Base-by-base conservation (phyloP, 495 filamentous ascomycete genomes). In the Trichoderma virens region DNA sequence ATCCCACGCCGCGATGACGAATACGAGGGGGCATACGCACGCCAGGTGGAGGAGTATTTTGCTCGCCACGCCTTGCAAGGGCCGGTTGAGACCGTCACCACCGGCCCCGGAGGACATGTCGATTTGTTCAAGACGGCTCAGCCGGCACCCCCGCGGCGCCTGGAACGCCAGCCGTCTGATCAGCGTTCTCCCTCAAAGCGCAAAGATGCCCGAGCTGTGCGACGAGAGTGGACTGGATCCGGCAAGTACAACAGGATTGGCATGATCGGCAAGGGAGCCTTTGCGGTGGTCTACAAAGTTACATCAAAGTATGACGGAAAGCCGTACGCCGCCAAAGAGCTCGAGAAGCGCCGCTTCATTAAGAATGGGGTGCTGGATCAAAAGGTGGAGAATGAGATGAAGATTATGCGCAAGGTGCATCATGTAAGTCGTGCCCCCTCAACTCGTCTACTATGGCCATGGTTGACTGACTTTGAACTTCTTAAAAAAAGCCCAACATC, bases 331-430 rank as follows among this genome's bases (percentile, higher is more conserved):
- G 90, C 90, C 3, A 98, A 98, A 70, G 89, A 97, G 69, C 84
- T 98, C 4, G 90, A 95, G 70, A 97, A 96, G 75, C 83, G 87
- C 51, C 82, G 85, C 18, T 93, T 97, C 73, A 90, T 92, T 79
- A 96, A 93, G 72, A 91, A 94, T 70, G 90, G 90, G 43, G 82
- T 89, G 25, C 75, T 92, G 31, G 90, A 93, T 69, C 85, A 88
- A 68, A 93, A 92, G 71, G 86, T 98, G 2, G 88, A 95, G 67
- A 96, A 93, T 67, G 94, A 98, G 74, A 92, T 98, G 85, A 88
- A 85, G 45, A 97, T 98, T 65, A 96, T 98, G 87, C 84, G 88
- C 68, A 82, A 78, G 35, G 77, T 98, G 27, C 78, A 85, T 61
- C 94, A 98, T 78, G 91, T 93, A 77, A 83, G 88, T 76, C 35